Evolutionary conservation across 208 protist species (phyloP).

Genomic region (Wallacemonas sp.): DNA sequence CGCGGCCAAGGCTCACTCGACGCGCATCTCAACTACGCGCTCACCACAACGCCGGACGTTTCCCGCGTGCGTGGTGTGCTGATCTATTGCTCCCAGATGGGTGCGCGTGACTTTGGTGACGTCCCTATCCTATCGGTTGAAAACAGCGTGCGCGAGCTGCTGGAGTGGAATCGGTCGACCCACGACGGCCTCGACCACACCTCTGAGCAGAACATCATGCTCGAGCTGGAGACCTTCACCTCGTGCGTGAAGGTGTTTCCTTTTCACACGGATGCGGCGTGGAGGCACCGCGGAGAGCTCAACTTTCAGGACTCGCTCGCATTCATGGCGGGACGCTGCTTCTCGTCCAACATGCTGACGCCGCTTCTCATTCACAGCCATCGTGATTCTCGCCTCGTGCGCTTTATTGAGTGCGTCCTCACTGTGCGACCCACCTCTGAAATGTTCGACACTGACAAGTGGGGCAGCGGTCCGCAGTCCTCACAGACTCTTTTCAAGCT

Average conservation of each 20-base stretch:
- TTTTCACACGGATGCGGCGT: constrained; percentile 74
- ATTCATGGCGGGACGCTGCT: constrained; percentile 91
- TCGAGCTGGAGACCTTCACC: constrained; percentile 83
- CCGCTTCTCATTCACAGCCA: constrained; percentile 84
- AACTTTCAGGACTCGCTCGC: constrained; percentile 87
- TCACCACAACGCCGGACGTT: constrained; percentile 45
- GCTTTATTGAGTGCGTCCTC: constrained; percentile 83
- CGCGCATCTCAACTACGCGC: constrained; percentile 81
- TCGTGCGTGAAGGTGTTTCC: constrained; percentile 80
- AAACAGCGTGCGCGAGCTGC: constrained; percentile 70
- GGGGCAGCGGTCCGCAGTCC: constrained; percentile 31
- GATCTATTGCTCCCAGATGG: constrained; percentile 89
- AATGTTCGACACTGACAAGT: constrained; percentile 71
- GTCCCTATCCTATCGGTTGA: constrained; percentile 86
- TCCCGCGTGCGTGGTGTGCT: constrained; percentile 74
- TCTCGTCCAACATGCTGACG: constrained; percentile 85
- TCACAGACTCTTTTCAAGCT: constrained; percentile 76
- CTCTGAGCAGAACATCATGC: constrained; percentile 80
- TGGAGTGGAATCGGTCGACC: constrained; percentile 50
- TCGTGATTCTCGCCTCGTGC: constrained; percentile 65
- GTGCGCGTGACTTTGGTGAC: constrained; percentile 82
- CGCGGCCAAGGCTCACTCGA: constrained; percentile 79
- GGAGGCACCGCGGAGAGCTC: constrained; percentile 69
- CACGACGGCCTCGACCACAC: constrained; percentile 26
- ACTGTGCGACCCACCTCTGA: constrained; percentile 56